Base-by-base conservation (phyloP, 192 early-diverging fungal genomes). In the Phycomyces nitens region DNA sequence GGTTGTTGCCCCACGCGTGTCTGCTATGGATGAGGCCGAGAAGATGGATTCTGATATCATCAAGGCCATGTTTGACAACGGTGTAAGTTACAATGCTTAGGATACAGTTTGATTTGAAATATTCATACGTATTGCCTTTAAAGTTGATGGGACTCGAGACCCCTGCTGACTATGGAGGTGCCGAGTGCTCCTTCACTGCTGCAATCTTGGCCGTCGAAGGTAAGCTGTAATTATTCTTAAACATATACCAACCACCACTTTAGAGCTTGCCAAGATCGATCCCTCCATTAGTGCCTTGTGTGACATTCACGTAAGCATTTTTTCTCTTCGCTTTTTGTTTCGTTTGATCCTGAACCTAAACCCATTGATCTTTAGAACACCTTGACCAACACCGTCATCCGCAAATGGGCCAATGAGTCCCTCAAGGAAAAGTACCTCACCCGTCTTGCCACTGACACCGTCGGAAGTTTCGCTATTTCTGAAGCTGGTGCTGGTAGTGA, bases 71-170 rank as follows among this genome's bases (percentile, higher is more conserved):
- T 97, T 97, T 59, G 91, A 96, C 23, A 81, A 89, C 64, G 94
- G 93, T 57, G 88, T 88, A 83, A 51, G 84, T 75, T n/a, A 50
- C 39, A 22, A 23, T 34, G 2, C 29, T 2, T 34, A 34, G 3
- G 3, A 7, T 34, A 34, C 7, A 34, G 29, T 34, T 34, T 7
- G 14, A 18, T 40, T 47, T 21, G 22, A 34, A 39, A 41, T 23
- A 22, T n/a, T 59, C 39, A 26, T 61, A n/a, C 26, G 57, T 22
- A 27, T 52, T 9, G 29, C 29, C 2, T 34, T 5, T 34, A 34
- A 34, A 84, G 73, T 77, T 98, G 44, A 98, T 98, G 96, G 94
- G 91, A 47, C 83, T 98, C 65, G 96, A 98, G 73, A 91, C 92
- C 1, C 79, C 86, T 0, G 58, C 77, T 20, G 90, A 96, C 21